phyloP scores from a whole-genome alignment of 1,284 basidiomycete genomes.

The Trametes hirsuta region DNA sequence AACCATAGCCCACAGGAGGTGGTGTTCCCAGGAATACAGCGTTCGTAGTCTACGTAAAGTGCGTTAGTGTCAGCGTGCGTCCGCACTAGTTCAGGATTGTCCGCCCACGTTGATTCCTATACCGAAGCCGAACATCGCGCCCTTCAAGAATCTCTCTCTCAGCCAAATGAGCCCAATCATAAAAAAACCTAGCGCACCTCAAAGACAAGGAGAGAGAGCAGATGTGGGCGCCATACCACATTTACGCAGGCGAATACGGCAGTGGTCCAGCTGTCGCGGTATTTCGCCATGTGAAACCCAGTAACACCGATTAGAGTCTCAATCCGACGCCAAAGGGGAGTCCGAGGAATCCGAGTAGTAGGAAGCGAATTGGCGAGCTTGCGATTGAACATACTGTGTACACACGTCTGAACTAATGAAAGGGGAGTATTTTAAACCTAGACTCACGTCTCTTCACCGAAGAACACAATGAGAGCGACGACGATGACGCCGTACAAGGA shows the following conservation, averaged over 20 bases:
- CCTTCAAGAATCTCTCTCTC: constrained; percentile 36
- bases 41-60: constrained; percentile 56
- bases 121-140: constrained; percentile 65
- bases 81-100: too few species aligned
- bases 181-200: constrained; percentile 45
- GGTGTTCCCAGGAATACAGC: constrained; percentile 69
- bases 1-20: constrained; percentile 61
- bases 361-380: constrained; percentile 51
- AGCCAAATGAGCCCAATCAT: background rate
- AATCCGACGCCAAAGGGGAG: constrained; percentile 56
- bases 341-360: constrained; percentile 37
- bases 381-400: constrained; percentile 61
- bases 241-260: constrained; percentile 50
- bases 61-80: background rate
- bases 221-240: constrained; percentile 67
- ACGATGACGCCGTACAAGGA: constrained; percentile 62
- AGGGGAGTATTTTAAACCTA: background rate
- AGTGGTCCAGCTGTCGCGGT: constrained; percentile 56
- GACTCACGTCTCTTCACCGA: constrained; percentile 66
- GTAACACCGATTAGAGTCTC: constrained; percentile 70
- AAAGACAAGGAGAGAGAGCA: constrained; percentile 58
- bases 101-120: constrained; percentile 73
- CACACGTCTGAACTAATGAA: background rate
- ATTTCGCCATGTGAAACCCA: constrained; percentile 62
- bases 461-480: constrained; percentile 56